phyloP scores from a whole-genome alignment of 495 filamentous ascomycete species.

The Podospora anserina region DNA sequence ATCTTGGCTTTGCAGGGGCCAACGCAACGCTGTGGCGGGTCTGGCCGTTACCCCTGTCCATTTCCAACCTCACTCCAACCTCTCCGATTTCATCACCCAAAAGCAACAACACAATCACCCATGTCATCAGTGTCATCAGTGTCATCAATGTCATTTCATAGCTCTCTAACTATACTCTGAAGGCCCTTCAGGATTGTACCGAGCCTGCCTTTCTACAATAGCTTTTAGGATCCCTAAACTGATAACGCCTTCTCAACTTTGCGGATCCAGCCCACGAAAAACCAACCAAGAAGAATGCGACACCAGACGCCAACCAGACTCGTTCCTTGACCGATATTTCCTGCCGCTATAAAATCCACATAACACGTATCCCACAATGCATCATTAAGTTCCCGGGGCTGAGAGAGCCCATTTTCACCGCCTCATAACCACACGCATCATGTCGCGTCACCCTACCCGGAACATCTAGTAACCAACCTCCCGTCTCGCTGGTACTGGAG shows the following conservation, averaged over 20 bases:
- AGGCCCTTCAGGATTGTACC: neutral
- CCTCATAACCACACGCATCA: neutral
- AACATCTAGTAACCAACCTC: conserved; percentile 34
- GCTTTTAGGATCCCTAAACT: neutral
- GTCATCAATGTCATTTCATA: neutral
- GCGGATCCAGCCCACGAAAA: conserved; percentile 18
- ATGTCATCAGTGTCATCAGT: neutral
- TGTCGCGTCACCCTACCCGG: neutral
- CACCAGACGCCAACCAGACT: neutral
- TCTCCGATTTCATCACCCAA: neutral
- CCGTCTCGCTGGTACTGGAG: conserved; percentile 53
- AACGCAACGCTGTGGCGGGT: neutral
- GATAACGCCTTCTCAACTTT: neutral
- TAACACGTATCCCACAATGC: neutral
- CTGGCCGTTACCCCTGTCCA: neutral
- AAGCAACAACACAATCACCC: neutral
- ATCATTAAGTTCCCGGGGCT: conserved; percentile 4
- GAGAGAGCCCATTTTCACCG: neutral
- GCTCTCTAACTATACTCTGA: conserved; percentile 1
- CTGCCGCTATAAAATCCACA: neutral
- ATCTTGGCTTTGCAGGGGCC: neutral
- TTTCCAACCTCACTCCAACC: conserved; percentile 2
- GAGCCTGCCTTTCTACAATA: neutral
- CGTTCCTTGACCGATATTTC: neutral
- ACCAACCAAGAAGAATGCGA: neutral